These are phyloP conservation scores for Baeospora myosura DNA, from an alignment of 1,284 basidiomycete genomes.

Conservation along the genomic window DNA sequence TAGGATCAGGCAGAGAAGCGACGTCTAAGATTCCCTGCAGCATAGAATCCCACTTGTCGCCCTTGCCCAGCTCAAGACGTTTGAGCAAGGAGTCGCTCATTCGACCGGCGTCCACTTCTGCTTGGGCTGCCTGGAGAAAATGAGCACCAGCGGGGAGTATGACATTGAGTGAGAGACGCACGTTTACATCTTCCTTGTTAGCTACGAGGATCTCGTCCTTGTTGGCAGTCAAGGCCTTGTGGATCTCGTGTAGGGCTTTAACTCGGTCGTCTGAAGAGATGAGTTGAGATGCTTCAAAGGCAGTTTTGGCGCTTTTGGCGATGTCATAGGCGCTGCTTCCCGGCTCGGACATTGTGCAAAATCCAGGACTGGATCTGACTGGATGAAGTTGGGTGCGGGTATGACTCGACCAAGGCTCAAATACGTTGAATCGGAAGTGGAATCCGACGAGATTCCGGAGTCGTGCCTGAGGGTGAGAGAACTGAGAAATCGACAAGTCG, in stretches of 20 bases:
- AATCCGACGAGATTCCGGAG: too few relatives aligned
- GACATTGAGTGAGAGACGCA: conserved; percentile 23
- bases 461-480: too few relatives aligned
- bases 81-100: conserved; percentile 80
- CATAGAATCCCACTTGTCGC: conserved; percentile 94
- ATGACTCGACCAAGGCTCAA: too few relatives aligned
- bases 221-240: conserved; percentile 52
- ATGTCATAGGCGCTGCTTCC: too few relatives aligned
- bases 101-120: conserved; percentile 73
- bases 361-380: too few relatives aligned
- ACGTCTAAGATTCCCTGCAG: conserved; percentile 88
- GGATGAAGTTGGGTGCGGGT: too few relatives aligned
- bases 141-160: conserved; percentile 1
- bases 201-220: conserved; percentile 71
- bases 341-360: conserved; percentile 2
- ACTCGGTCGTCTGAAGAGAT: conserved; percentile 62
- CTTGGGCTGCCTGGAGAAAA: conserved; percentile 57
- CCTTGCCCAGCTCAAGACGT: conserved; percentile 77
- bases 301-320: conserved; percentile 70
- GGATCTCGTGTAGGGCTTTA: conserved; percentile 66
- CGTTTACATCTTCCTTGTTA: conserved; percentile 76
- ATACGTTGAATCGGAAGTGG: too few relatives aligned
- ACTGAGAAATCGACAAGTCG: too few relatives aligned
- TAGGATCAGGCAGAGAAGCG: conserved; percentile 79
- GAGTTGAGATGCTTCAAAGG: conserved; percentile 83